phyloP scores from a whole-genome alignment of 768 basidiomycete genomes.

The Mycena polygramma region DNA sequence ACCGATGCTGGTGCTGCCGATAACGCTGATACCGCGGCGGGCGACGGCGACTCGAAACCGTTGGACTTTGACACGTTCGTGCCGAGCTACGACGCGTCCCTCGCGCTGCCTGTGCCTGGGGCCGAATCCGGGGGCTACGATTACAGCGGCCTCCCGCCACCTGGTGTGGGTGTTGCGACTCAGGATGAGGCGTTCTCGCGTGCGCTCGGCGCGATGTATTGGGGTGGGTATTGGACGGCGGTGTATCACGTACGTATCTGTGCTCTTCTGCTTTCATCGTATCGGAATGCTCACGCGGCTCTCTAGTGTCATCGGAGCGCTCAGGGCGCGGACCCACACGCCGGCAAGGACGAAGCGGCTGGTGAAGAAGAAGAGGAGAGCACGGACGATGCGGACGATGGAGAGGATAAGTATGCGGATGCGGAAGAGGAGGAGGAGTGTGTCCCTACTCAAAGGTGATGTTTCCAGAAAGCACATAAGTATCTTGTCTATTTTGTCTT shows the following conservation, averaged over 20 bases:
- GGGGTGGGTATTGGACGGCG: slow-evolving; percentile 91
- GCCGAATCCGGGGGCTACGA: slow-evolving; percentile 35
- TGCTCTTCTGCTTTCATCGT: background rate
- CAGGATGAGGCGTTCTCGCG: slow-evolving; percentile 84
- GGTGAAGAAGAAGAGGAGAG: slow-evolving; percentile 15
- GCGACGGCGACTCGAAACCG: slow-evolving; percentile 68
- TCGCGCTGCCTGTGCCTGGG: slow-evolving; percentile 49
- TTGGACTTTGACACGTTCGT: slow-evolving; percentile 79
- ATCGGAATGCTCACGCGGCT: slow-evolving; percentile 16
- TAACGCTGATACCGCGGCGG: slow-evolving; percentile 13
- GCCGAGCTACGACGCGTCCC: slow-evolving; percentile 76
- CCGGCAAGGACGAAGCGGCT: background rate
- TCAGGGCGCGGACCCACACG: slow-evolving; percentile 19
- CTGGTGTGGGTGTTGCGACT: slow-evolving; percentile 57
- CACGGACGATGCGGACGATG: slow-evolving; percentile 44
- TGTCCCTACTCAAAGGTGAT: slow-evolving; percentile 57
- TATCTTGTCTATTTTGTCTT: too few species aligned
- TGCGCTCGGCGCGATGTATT: slow-evolving; percentile 86
- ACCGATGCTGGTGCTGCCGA: slow-evolving; percentile 2
- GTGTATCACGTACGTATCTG: slow-evolving; percentile 76
- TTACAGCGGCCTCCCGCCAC: slow-evolving; percentile 47
- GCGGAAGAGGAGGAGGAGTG: slow-evolving; percentile 48
- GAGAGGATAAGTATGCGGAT: slow-evolving; percentile 41
- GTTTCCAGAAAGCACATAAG: too few species aligned
- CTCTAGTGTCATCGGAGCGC: slow-evolving; percentile 51